Conservation (phyloP, 805 yeast genomes). For the Pichia gijzeniarum region DNA sequence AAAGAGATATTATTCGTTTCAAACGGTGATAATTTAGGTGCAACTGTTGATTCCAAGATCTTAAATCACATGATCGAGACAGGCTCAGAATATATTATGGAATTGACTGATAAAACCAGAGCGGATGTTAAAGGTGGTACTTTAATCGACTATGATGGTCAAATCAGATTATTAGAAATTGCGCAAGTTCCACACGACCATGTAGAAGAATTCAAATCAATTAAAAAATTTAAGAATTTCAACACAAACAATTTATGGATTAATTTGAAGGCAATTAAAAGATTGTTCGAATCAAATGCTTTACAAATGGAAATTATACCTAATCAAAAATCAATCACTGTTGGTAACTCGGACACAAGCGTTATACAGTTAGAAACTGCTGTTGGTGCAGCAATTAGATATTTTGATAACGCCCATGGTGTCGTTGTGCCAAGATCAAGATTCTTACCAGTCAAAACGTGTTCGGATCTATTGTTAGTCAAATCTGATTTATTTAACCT, state of each 20-base stretch:
- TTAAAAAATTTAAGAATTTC: constrained; percentile 96
- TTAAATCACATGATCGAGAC: constrained; percentile 89
- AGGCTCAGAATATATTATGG: constrained; percentile 94
- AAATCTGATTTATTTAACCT: constrained; percentile 89
- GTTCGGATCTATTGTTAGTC: constrained; percentile 88
- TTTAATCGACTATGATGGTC: constrained; percentile 90
- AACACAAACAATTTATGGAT: constrained; percentile 98
- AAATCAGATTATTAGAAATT: constrained; percentile 88
- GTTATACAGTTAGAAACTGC: constrained; percentile 97
- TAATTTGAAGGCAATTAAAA: constrained; percentile 88
- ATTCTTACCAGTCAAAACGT: constrained; percentile 96
- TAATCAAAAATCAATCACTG: constrained; percentile 75
- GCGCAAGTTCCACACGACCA: constrained; percentile 99
- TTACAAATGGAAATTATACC: constrained; percentile 93
- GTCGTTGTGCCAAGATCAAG: constrained; percentile 97
- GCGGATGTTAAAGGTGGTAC: constrained; percentile 99
- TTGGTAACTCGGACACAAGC: constrained; percentile 70
- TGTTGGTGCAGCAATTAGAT: constrained; percentile 97
- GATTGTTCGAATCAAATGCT: constrained; percentile 76
- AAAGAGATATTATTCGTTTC: constrained; percentile 93
- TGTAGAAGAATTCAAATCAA: constrained; percentile 95
- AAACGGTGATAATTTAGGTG: constrained; percentile 97
- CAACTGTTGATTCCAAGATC: constrained; percentile 89
- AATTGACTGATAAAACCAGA: constrained; percentile 95
- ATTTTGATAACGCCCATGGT: constrained; percentile 92